Conservation (phyloP, 2,329 filamentous ascomycete species). For the Exophiala calicioides region DNA sequence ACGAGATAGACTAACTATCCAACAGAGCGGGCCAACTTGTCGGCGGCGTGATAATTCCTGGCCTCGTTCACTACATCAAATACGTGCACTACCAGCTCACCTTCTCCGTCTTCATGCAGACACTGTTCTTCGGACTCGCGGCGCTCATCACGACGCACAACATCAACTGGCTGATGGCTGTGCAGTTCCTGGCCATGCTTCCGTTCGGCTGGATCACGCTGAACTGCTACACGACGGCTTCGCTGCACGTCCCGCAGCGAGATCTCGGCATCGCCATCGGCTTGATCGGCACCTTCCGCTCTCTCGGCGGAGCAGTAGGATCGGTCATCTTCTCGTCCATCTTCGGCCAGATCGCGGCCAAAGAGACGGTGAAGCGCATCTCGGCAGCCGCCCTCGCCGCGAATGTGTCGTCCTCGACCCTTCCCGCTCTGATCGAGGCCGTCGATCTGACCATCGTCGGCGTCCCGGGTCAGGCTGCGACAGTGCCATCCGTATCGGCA, state of each 20-base stretch:
- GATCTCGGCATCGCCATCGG: constrained; percentile 24
- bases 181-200: constrained; percentile 24
- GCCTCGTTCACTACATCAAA: constrained; percentile 24
- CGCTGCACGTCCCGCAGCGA: constrained; percentile 21
- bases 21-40: constrained; percentile 24
- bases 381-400: constrained; percentile 6
- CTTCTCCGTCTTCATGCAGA: constrained; percentile 26
- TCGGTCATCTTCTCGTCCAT: constrained; percentile 25
- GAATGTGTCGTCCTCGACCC: constrained; percentile 10
- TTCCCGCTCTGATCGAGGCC: constrained; percentile 22
- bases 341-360: constrained; percentile 19
- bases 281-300: constrained; percentile 23
- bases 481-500: constrained; percentile 17
- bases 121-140: constrained; percentile 22
- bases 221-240: constrained; percentile 24
- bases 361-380: constrained; percentile 15
- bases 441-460: constrained; percentile 20
- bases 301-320: constrained; percentile 20
- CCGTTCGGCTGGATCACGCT: constrained; percentile 24
- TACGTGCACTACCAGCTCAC: constrained; percentile 21
- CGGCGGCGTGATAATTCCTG: constrained; percentile 22
- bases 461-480: constrained; percentile 20
- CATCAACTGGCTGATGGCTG: constrained; percentile 24
- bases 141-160: constrained; percentile 24
- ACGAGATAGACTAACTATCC: background rate